phyloP scores from a whole-genome alignment of 495 filamentous ascomycete genomes.

The Daldinia caldariorum region DNA sequence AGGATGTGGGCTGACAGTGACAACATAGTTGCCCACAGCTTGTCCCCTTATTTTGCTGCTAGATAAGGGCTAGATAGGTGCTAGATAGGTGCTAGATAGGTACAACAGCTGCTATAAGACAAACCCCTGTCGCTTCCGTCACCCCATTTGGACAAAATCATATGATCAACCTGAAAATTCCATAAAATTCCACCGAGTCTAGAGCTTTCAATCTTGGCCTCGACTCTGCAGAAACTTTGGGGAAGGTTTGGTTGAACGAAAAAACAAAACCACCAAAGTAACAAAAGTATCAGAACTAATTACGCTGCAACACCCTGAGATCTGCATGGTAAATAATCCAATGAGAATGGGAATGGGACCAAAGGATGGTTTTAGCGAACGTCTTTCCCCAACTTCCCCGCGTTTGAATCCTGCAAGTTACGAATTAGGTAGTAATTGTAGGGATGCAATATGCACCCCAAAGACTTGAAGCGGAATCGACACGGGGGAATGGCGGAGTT shows the following conservation, averaged over 20 bases:
- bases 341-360: not conserved
- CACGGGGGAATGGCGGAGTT: constrained; percentile 34
- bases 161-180: not conserved
- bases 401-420: constrained; percentile 18
- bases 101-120: not conserved
- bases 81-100: too few species aligned
- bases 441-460: constrained; percentile 8
- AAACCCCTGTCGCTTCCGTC: not conserved
- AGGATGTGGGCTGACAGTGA: constrained; percentile 18
- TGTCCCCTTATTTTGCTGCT: not conserved
- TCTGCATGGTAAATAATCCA: not conserved
- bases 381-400: constrained; percentile 19
- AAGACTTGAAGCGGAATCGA: not conserved
- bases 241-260: too few species aligned
- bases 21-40: too few species aligned
- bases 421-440: not conserved
- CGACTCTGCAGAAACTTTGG: not conserved
- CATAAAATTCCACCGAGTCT: not conserved
- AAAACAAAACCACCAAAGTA: too few species aligned
- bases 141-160: constrained; percentile 6
- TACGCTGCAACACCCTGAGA: not conserved
- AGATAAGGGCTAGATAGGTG: too few species aligned
- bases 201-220: not conserved
- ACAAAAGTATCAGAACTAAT: not conserved
- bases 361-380: not conserved